These are phyloP conservation scores for Gynochthodes officinalis DNA, from an alignment of 257 asterid genomes.

Conservation along the genomic window DNA sequence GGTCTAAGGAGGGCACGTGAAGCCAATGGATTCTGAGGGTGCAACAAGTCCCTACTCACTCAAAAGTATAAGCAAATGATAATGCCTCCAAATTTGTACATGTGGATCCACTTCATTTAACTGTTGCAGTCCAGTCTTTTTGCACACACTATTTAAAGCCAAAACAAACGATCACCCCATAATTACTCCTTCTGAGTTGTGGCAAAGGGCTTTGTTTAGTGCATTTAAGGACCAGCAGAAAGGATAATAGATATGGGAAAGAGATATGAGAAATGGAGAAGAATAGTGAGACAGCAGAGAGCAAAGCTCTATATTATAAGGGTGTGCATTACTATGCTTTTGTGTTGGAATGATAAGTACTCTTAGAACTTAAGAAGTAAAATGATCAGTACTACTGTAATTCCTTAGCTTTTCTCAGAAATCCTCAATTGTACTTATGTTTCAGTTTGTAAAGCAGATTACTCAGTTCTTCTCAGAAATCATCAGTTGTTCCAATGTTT, in stretches of 20 bases:
- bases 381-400: neutral
- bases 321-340: conserved; percentile 37
- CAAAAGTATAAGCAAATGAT: conserved; percentile 1
- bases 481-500: neutral
- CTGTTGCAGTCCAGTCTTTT: neutral
- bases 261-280: conserved; percentile 27
- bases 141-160: conserved; percentile 10
- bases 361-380: conserved; percentile 6
- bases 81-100: neutral
- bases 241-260: too few species aligned
- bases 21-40: conserved; percentile 18
- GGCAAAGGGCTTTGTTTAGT: too few species aligned
- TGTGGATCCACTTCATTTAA: conserved; percentile 9
- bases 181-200: neutral
- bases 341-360: conserved; percentile 33
- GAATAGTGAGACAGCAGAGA: conserved; percentile 35
- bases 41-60: conserved; percentile 33
- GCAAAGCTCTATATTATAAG: conserved; percentile 38
- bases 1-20: conserved; percentile 30
- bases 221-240: too few species aligned
- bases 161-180: neutral
- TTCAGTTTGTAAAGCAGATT: neutral
- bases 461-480: neutral
- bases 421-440: neutral
- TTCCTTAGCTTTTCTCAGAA: neutral